Percentiles rank a stretch among this genome's conserved stretches.
Evolutionary conservation across 2,329 filamentous ascomycete species (phyloP).

Genomic region (Bipolaris oryzae): DNA sequence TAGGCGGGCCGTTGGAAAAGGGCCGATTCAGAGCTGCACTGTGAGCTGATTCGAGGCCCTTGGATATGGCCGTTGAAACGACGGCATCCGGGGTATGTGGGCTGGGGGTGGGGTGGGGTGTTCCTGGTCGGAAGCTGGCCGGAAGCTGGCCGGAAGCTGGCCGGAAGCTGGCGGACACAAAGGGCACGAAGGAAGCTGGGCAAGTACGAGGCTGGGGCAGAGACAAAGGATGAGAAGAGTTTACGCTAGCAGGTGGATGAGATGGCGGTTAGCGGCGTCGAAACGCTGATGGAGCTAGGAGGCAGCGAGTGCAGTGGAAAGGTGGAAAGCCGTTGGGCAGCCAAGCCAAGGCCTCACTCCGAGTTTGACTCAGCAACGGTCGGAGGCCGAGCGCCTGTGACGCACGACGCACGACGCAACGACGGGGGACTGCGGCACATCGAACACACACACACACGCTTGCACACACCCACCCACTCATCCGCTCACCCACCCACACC

Average conservation of each 20-base stretch:
- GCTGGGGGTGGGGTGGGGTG: not conserved
- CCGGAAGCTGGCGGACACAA: slow-evolving; percentile 3
- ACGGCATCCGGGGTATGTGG: not conserved
- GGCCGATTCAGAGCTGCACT: slow-evolving; percentile 3
- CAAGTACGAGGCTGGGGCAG: not conserved
- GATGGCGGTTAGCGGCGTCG: not conserved
- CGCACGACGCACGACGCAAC: slow-evolving; percentile 6
- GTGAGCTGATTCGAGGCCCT: not conserved
- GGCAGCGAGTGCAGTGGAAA: slow-evolving; percentile 1
- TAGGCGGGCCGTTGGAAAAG: slow-evolving; percentile 6
- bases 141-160: not conserved
- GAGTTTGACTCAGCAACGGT: slow-evolving; percentile 8
- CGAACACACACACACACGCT: slow-evolving; percentile 1
- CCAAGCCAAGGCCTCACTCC: slow-evolving; percentile 3
- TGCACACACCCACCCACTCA: not conserved
- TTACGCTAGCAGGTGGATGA: not conserved
- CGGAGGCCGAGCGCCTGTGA: slow-evolving; percentile 11
- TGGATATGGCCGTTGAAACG: slow-evolving; percentile 3
- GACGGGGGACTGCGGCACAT: slow-evolving; percentile 7
- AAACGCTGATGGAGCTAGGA: slow-evolving; percentile 1
- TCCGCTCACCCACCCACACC: not conserved
- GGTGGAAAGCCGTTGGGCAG: slow-evolving; percentile 5
- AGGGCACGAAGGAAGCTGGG: not conserved
- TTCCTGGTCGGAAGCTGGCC: not conserved
- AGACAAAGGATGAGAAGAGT: not conserved